These are phyloP conservation scores for Sanghuangporus sanghuang DNA, from an alignment of 1,284 basidiomycete species.

Conservation along the genomic window DNA sequence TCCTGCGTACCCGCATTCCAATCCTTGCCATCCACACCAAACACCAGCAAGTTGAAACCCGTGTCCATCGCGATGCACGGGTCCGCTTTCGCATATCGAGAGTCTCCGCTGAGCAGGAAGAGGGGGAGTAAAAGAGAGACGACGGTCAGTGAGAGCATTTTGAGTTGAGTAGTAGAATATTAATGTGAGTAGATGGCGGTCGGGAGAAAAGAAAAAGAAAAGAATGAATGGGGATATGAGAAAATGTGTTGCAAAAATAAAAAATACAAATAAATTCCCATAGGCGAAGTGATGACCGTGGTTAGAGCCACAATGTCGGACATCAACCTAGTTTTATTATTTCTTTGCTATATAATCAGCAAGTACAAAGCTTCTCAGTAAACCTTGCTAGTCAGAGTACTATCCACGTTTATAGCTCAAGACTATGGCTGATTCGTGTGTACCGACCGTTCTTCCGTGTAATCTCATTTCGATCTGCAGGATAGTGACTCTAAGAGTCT, in stretches of 20 bases:
- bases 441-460: too few relatives aligned
- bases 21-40: slow-evolving; percentile 71
- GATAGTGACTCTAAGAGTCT: too few relatives aligned
- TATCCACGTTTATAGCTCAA: too few relatives aligned
- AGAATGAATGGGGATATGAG: too few relatives aligned
- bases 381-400: too few relatives aligned
- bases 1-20: slow-evolving; percentile 63
- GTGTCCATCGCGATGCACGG: slow-evolving; percentile 68
- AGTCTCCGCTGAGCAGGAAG: slow-evolving; percentile 20
- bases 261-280: neutral
- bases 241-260: neutral
- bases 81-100: slow-evolving; percentile 31
- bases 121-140: slow-evolving; percentile 53
- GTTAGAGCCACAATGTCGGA: too few relatives aligned
- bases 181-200: neutral
- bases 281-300: too few relatives aligned
- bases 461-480: too few relatives aligned
- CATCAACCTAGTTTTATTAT: too few relatives aligned
- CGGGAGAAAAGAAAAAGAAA: too few relatives aligned
- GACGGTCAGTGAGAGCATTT: slow-evolving; percentile 43
- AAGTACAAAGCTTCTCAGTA: neutral
- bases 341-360: too few relatives aligned
- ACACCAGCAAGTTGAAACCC: slow-evolving; percentile 66
- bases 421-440: too few relatives aligned
- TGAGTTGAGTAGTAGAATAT: neutral